Conservation (phyloP, 768 basidiomycete genomes). For the Dioszegia crocea region DNA sequence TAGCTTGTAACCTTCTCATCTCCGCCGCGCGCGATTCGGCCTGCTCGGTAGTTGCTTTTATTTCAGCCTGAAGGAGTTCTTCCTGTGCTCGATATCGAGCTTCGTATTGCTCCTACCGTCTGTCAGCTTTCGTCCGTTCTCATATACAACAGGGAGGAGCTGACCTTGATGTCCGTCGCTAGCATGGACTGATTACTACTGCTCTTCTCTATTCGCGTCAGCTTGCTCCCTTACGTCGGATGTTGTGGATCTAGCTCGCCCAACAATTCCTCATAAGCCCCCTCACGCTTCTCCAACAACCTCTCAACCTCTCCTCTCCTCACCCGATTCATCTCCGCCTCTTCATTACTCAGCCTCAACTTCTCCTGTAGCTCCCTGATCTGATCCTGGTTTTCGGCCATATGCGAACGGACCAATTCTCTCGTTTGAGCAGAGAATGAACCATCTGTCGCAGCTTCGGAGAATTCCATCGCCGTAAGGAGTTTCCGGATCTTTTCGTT, state of each 20-base stretch:
- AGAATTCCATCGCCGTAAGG: conserved; percentile 50
- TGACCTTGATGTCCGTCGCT: conserved; percentile 84
- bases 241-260: conserved; percentile 56
- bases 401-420: conserved; percentile 71
- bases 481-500: conserved; percentile 40
- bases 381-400: conserved; percentile 80
- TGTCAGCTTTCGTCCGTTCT: conserved; percentile 11
- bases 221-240: background rate
- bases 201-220: conserved; percentile 23
- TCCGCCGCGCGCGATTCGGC: conserved; percentile 79
- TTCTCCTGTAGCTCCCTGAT: conserved; percentile 85
- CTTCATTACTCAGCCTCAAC: conserved; percentile 82
- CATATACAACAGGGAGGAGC: background rate
- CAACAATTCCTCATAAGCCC: conserved; percentile 93
- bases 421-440: conserved; percentile 58
- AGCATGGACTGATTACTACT: conserved; percentile 57
- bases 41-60: conserved; percentile 80
- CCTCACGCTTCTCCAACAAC: conserved; percentile 72
- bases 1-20: conserved; percentile 73
- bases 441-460: conserved; percentile 52
- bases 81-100: conserved; percentile 88
- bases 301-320: conserved; percentile 81
- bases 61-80: conserved; percentile 80
- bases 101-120: conserved; percentile 80
- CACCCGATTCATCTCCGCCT: conserved; percentile 76